phyloP scores from a whole-genome alignment of 2,329 filamentous ascomycete species.

The Fusarium sp. region DNA sequence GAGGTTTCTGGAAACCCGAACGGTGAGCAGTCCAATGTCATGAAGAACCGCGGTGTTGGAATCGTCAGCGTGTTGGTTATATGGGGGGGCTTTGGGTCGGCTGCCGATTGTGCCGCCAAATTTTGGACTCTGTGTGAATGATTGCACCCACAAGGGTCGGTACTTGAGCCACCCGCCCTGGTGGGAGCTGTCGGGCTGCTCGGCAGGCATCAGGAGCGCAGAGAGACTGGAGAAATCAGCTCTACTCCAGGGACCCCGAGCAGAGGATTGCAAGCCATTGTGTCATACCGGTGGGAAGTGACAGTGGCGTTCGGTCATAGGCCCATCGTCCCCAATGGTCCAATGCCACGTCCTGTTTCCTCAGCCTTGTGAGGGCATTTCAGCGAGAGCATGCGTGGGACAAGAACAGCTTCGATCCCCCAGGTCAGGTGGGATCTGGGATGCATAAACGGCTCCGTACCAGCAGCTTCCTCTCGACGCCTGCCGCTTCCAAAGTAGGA shows the following conservation, averaged over 20 bases:
- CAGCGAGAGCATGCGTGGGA: slow-evolving; percentile 14
- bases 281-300: slow-evolving; percentile 39
- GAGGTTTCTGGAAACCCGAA: slow-evolving; percentile 20
- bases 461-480: background rate
- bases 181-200: slow-evolving; percentile 26
- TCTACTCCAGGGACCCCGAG: slow-evolving; percentile 22
- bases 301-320: slow-evolving; percentile 42
- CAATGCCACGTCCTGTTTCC: slow-evolving; percentile 37
- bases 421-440: slow-evolving; percentile 25
- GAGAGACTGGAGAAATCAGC: slow-evolving; percentile 23
- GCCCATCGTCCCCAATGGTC: slow-evolving; percentile 38
- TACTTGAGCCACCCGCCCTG: slow-evolving; percentile 39
- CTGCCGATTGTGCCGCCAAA: slow-evolving; percentile 39
- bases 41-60: slow-evolving; percentile 27
- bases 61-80: slow-evolving; percentile 33
- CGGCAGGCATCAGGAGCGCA: slow-evolving; percentile 33
- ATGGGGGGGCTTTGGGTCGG: slow-evolving; percentile 34
- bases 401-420: slow-evolving; percentile 11
- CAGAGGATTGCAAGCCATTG: slow-evolving; percentile 36
- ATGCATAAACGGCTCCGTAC: slow-evolving; percentile 22
- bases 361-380: slow-evolving; percentile 41
- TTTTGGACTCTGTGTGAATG: slow-evolving; percentile 35
- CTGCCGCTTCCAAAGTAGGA: background rate
- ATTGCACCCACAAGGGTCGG: slow-evolving; percentile 30
- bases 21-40: slow-evolving; percentile 28